These are phyloP conservation scores for Akanthomyces muscarius DNA, from an alignment of 2,329 filamentous ascomycete species.

Conservation along the genomic window DNA sequence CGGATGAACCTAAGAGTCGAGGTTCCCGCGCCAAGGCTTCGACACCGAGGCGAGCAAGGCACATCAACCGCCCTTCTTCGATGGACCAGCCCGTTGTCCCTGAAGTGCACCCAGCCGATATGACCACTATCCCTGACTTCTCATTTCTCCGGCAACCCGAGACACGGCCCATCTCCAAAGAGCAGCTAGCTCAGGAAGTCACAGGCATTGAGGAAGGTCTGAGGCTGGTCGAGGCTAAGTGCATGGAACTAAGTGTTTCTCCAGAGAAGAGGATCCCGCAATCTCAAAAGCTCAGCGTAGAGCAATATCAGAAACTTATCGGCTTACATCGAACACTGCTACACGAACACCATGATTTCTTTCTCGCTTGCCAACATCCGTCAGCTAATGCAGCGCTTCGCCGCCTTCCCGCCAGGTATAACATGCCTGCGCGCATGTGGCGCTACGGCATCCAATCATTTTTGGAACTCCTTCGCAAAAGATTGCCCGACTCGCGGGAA, in stretches of 20 bases:
- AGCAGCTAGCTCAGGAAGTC: slow-evolving; percentile 76
- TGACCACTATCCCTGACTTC: not conserved
- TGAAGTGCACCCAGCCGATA: slow-evolving; percentile 1
- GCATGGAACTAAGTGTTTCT: slow-evolving; percentile 74
- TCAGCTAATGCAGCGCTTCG: slow-evolving; percentile 65
- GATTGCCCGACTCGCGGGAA: slow-evolving; percentile 72
- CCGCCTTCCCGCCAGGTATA: slow-evolving; percentile 71
- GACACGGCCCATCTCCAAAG: slow-evolving; percentile 67
- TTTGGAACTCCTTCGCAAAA: slow-evolving; percentile 69
- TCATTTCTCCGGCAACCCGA: slow-evolving; percentile 46
- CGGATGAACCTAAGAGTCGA: slow-evolving; percentile 21
- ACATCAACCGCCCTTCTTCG: not conserved
- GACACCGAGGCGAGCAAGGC: not conserved
- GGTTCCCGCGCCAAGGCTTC: not conserved
- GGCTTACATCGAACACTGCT: slow-evolving; percentile 75
- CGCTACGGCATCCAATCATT: slow-evolving; percentile 85
- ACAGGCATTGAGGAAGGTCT: slow-evolving; percentile 80
- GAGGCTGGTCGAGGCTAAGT: slow-evolving; percentile 82
- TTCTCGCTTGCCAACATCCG: slow-evolving; percentile 82
- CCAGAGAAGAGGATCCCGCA: slow-evolving; percentile 45
- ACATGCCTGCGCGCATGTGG: slow-evolving; percentile 95
- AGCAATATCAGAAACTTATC: slow-evolving; percentile 78
- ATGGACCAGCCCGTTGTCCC: not conserved
- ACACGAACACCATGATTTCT: slow-evolving; percentile 81
- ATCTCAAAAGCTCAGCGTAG: slow-evolving; percentile 47